Percentiles rank a stretch among this genome's conserved stretches.
phyloP scores from a whole-genome alignment of 768 basidiomycete genomes.

The Dioszegia aurantiaca region DNA sequence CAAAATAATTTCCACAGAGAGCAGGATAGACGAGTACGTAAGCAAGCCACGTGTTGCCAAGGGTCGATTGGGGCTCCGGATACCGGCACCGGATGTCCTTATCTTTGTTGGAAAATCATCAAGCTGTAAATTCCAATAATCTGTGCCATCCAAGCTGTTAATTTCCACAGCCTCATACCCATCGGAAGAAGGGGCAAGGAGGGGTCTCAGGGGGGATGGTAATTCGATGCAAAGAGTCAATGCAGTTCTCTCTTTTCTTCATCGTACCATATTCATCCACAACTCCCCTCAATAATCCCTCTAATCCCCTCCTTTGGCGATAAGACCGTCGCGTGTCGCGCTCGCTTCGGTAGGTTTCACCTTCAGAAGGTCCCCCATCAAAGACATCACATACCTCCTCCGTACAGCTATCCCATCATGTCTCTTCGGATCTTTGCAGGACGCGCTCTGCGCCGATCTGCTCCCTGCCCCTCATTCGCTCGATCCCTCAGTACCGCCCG shows the following conservation, averaged over 20 bases:
- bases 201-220: no score
- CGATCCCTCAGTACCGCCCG: constrained; percentile 23
- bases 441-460: constrained; percentile 18
- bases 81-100: no score
- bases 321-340: neutral
- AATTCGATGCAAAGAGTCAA: neutral
- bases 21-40: no score
- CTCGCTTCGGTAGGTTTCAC: no score
- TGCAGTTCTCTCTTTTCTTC: neutral
- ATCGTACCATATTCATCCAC: no score
- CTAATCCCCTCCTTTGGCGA: neutral
- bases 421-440: constrained; percentile 11
- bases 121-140: constrained; percentile 1
- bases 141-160: neutral
- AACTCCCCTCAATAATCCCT: neutral
- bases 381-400: constrained; percentile 1
- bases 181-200: no score
- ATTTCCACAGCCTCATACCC: no score
- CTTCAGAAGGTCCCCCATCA: no score
- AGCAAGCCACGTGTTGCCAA: no score
- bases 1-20: no score
- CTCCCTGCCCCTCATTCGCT: neutral
- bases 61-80: neutral
- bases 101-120: no score
- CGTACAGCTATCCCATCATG: constrained; percentile 7